phyloP scores from a whole-genome alignment of 768 basidiomycete genomes.

The Boletus rubescentipes region DNA sequence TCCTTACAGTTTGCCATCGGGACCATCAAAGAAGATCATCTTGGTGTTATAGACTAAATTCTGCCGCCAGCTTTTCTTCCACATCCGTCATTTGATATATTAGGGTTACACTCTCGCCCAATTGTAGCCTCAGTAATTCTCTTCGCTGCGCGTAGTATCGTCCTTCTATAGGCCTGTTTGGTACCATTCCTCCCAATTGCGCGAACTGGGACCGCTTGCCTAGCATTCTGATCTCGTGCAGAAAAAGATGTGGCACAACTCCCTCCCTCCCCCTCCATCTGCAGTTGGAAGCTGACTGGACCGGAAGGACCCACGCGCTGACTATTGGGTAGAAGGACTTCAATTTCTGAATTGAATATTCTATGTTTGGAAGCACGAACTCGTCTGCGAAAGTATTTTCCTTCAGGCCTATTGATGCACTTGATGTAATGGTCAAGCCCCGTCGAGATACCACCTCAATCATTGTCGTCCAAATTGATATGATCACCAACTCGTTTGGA shows the following conservation, averaged over 20 bases:
- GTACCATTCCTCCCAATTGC: not conserved
- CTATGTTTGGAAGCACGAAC: too few relatives aligned
- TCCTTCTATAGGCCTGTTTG: not conserved
- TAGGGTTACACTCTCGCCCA: not conserved
- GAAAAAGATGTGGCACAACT: not conserved
- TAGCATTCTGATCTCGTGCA: not conserved
- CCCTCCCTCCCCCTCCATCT: not conserved
- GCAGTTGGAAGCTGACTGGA: not conserved
- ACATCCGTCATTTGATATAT: not conserved
- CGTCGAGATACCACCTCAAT: too few relatives aligned
- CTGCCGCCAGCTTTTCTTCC: not conserved
- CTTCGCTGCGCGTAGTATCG: not conserved
- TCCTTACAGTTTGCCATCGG: constrained; percentile 88
- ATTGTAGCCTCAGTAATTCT: constrained; percentile 4
- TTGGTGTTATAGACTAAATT: constrained; percentile 82
- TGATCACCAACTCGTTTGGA: too few relatives aligned
- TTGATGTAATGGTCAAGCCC: too few relatives aligned
- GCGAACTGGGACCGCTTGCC: not conserved
- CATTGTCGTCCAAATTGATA: too few relatives aligned
- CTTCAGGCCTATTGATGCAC: too few relatives aligned
- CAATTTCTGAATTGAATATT: not conserved
- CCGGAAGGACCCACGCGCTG: too few relatives aligned
- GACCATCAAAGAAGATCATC: constrained; percentile 96
- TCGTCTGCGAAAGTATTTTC: too few relatives aligned
- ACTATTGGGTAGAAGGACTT: too few relatives aligned